phyloP scores from a whole-genome alignment of 2,329 filamentous ascomycete species.

The Geosmithia flava region DNA sequence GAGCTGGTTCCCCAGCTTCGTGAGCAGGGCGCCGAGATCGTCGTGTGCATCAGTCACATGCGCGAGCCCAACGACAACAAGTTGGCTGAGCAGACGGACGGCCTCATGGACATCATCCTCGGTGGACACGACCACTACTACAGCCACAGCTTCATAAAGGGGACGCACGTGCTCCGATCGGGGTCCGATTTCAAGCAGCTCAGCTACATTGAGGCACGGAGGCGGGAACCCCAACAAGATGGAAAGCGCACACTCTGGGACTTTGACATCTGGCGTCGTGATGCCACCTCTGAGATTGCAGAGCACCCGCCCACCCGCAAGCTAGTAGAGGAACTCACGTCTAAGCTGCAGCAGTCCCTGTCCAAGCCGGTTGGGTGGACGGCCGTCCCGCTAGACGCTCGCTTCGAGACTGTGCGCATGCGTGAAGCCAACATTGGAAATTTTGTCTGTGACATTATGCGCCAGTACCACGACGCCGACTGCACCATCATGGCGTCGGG shows the following conservation, averaged over 20 bases:
- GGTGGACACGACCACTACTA: slow-evolving; percentile 91
- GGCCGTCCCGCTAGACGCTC: slow-evolving; percentile 67
- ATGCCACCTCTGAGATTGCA: slow-evolving; percentile 57
- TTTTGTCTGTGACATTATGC: slow-evolving; percentile 87
- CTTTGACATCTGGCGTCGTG: slow-evolving; percentile 63
- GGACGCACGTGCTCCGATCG: slow-evolving; percentile 73
- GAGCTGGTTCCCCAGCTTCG: slow-evolving; percentile 63
- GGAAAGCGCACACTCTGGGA: slow-evolving; percentile 45
- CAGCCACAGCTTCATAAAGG: slow-evolving; percentile 62
- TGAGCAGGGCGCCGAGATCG: slow-evolving; percentile 66
- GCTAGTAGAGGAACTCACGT: slow-evolving; percentile 57
- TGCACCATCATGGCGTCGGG: slow-evolving; percentile 77
- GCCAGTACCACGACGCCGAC: slow-evolving; percentile 67
- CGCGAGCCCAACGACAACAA: slow-evolving; percentile 85
- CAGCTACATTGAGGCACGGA: slow-evolving; percentile 71
- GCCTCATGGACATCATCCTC: slow-evolving; percentile 71
- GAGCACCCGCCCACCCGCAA: slow-evolving; percentile 48
- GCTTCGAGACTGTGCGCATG: slow-evolving; percentile 70
- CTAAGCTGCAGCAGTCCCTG: slow-evolving; percentile 61
- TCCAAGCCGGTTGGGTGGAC: slow-evolving; percentile 79
- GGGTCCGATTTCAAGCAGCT: slow-evolving; percentile 89
- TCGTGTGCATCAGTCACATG: slow-evolving; percentile 76
- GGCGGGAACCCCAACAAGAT: slow-evolving; percentile 20
- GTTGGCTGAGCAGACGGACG: slow-evolving; percentile 60
- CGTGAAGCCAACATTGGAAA: slow-evolving; percentile 79